Evolutionary conservation across 2,329 filamentous ascomycete species (phyloP), one percentile per base, ranked within the genome.

Genomic region (Ilyonectria destructans): DNA sequence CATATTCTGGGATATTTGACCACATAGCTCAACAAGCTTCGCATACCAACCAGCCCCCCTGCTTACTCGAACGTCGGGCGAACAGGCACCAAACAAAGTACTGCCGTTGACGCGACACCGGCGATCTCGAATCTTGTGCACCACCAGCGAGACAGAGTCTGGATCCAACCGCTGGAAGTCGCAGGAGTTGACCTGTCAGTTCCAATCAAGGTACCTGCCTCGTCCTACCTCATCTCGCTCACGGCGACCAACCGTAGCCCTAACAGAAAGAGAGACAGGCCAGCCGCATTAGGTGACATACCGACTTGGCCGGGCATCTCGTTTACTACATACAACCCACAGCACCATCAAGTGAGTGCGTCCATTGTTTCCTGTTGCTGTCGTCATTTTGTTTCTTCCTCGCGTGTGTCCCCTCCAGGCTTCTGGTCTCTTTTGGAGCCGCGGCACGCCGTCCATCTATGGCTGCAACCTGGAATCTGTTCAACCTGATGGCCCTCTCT

Each of bases 171-270:
- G 33, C 21, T 43, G 48, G 54, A 21, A 45, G 54, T 51, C 51
- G 51, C 54, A 60, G 51, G 48, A 31, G 52, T 55, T 52, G 61
- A 52, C 61, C 40, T 43, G 26, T 65, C 54, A 35, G 58, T 48
- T 62, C 56, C 66, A 49, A 63, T 51, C 52, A 35, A 75, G 73
- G 71, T 75, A 52, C 60, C 61, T 61, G 57, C 37, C 48, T 67
- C 57, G 55, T 49, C 57, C 55, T 49, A 55, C 54, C 56, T 56
- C 40, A 51, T 56, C 49, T 56, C 26, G 17, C 40, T 13, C 57
- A 49, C 19, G 19, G 31, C n/a, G 29, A 33, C 29, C 6, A 35
- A 40, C n/a, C 55, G n/a, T 3, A 15, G 23, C 43, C 29, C 35
- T 40, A 58, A 26, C 21, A 43, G 49, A 33, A 33, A 37, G 43